Percentiles rank a stretch among this genome's conserved stretches.
These are phyloP conservation scores for Starmerella vaccinii DNA, from an alignment of 805 yeast species.

Conservation along the genomic window DNA sequence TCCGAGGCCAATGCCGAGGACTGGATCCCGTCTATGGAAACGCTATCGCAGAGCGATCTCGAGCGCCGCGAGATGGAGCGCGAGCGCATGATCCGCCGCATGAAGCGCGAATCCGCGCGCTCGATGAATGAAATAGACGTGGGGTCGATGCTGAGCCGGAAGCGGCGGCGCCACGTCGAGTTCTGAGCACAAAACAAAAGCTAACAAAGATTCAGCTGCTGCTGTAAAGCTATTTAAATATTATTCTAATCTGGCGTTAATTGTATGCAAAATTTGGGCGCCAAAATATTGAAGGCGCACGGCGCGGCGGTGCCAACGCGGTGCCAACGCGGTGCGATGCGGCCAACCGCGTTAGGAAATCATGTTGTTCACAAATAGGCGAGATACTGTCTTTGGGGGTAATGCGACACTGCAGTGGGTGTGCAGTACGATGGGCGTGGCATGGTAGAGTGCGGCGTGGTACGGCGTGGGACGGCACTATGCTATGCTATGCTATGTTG, in stretches of 20 bases:
- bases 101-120: constrained; percentile 82
- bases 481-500: constrained; percentile 21
- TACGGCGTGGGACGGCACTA: no score
- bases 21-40: constrained; percentile 85
- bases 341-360: no score
- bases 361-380: no score
- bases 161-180: constrained; percentile 26
- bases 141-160: constrained; percentile 30
- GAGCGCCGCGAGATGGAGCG: constrained; percentile 92
- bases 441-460: no score
- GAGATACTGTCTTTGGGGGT: no score
- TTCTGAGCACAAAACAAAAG: constrained; percentile 14
- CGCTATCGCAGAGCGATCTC: constrained; percentile 80
- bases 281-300: no score
- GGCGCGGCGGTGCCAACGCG: no score
- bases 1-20: constrained; percentile 64
- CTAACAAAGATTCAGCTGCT: neutral
- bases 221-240: neutral
- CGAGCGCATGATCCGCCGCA: constrained; percentile 79
- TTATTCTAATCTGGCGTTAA: neutral
- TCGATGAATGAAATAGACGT: constrained; percentile 46
- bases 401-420: no score
- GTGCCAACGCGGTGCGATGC: no score
- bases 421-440: no score
- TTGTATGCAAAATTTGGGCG: neutral